Percentiles rank a stretch among this genome's conserved stretches.
Conservation (phyloP, 495 filamentous ascomycete genomes). For the Penicillium turbatum region DNA sequence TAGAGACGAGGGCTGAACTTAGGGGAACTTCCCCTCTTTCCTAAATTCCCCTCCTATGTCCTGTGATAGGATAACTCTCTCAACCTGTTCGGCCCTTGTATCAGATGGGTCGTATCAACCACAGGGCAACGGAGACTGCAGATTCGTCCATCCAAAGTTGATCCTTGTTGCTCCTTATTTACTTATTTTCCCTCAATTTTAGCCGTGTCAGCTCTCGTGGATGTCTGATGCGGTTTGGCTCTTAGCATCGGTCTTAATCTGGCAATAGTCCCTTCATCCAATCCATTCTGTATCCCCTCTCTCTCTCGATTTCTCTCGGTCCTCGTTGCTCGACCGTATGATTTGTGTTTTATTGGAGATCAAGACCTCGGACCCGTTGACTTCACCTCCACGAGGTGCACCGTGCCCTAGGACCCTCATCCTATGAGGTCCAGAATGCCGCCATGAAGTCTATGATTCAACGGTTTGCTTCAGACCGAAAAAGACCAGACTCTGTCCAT, state of each 20-base stretch:
- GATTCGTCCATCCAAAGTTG: conserved; percentile 22
- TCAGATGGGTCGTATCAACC: conserved; percentile 14
- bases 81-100: conserved; percentile 30
- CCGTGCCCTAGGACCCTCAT: conserved; percentile 15
- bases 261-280: conserved; percentile 14
- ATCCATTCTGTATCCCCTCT: conserved; percentile 11
- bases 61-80: conserved; percentile 22
- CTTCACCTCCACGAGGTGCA: conserved; percentile 10
- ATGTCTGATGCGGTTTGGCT: conserved; percentile 22
- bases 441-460: conserved; percentile 5
- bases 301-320: not conserved
- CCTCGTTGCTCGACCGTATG: not conserved
- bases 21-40: conserved; percentile 20
- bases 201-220: conserved; percentile 20
- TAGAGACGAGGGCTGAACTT: conserved; percentile 16
- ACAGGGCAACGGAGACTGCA: conserved; percentile 11
- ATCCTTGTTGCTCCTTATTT: conserved; percentile 27
- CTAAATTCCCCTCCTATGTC: conserved; percentile 9
- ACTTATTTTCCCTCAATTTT: conserved; percentile 10
- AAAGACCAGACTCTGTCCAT: conserved; percentile 2
- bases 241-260: conserved; percentile 23
- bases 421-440: conserved; percentile 19
- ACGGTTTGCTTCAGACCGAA: not conserved
- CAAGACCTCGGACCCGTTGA: conserved; percentile 7
- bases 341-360: conserved; percentile 19